Evolutionary conservation across 208 protist genomes (phyloP), one percentile per base, ranked within the genome.

Genomic region (Wallacemonas sp.): DNA sequence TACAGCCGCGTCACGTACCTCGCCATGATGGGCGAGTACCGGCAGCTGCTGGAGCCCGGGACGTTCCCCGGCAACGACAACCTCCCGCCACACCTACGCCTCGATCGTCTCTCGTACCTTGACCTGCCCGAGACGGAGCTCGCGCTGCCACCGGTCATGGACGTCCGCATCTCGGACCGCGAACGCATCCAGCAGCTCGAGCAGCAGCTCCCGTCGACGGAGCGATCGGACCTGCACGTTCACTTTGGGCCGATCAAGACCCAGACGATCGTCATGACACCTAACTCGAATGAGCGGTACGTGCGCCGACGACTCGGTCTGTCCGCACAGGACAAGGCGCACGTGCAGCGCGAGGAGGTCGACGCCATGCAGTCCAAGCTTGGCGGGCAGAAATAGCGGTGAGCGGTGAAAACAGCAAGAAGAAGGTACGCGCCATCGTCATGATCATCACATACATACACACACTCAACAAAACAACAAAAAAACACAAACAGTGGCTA

Each of bases 1-100:
- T 95, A 92, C 66, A 90, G 77, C 58, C 83, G 87, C 27, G 85
- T 76, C 76, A 80, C 62, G 16, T 95, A 93, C 60, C 65, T 93
- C 17, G 83, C 86, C 16, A 88, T 90, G 85, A 81, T 87, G 80
- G 90, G 85, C 4, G 90, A 95, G 62, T 95, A 93, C 72, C 81
- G 83, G 54, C 86, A 93, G 69, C 54, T 87, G 26, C 76, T 95
- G 0, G 80, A 92, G 47, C 74, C 86, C 0, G 90, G 90, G 16
- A 83, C 82, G 0, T 87, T 86, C 38, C 90, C 90, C 11, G 73
- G 55, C 49, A 95, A 95, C 68, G 73, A 65, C 2, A 65, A 81
- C 54, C 72, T 95, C 14, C 90, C 87, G 0, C 90, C 87, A 0
- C 90, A 95, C 67, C 73, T 95, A 12, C 83, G 90, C 6, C 83